Evolutionary conservation across 2,329 filamentous ascomycete genomes (phyloP).

Genomic region (Nemania serpens): DNA sequence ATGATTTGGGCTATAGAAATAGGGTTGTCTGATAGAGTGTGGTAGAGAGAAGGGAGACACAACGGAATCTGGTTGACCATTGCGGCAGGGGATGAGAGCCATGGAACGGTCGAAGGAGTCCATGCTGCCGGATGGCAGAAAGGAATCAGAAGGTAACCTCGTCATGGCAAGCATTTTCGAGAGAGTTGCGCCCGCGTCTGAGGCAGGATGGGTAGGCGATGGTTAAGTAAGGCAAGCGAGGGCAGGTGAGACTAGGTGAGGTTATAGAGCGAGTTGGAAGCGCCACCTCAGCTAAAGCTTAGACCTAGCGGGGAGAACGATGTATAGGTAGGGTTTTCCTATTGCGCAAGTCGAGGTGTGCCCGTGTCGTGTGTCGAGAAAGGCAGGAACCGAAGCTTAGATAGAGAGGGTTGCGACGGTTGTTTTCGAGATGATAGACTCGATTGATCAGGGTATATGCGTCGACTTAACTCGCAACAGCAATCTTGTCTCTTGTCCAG

Average conservation of each 20-base stretch:
- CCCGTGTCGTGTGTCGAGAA: not conserved
- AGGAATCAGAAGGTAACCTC: conserved; percentile 49
- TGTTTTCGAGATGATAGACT: not conserved
- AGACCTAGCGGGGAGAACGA: not conserved
- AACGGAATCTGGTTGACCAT: conserved; percentile 42
- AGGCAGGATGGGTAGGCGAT: not conserved
- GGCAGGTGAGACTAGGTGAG: not conserved
- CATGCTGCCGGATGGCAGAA: conserved; percentile 47
- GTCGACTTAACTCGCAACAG: not conserved
- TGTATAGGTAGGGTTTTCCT: not conserved
- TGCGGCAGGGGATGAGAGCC: conserved; percentile 33
- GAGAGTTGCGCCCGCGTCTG: conserved; percentile 1
- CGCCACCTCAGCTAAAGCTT: not conserved
- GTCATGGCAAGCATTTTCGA: conserved; percentile 46
- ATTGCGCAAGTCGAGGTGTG: not conserved
- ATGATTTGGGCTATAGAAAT: conserved; percentile 44
- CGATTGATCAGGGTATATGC: not conserved
- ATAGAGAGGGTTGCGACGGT: not conserved
- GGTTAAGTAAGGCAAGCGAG: too few species aligned
- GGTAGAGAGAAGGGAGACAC: conserved; percentile 49
- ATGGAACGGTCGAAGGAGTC: conserved; percentile 42
- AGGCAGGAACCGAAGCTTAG: conserved; percentile 4
- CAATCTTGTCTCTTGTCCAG: not conserved
- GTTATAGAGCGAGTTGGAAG: not conserved
- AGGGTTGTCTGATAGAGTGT: conserved; percentile 42